These are phyloP conservation scores for Sclerotinia sclerotiorum DNA, from an alignment of 2,329 filamentous ascomycete genomes.

Conservation along the genomic window DNA sequence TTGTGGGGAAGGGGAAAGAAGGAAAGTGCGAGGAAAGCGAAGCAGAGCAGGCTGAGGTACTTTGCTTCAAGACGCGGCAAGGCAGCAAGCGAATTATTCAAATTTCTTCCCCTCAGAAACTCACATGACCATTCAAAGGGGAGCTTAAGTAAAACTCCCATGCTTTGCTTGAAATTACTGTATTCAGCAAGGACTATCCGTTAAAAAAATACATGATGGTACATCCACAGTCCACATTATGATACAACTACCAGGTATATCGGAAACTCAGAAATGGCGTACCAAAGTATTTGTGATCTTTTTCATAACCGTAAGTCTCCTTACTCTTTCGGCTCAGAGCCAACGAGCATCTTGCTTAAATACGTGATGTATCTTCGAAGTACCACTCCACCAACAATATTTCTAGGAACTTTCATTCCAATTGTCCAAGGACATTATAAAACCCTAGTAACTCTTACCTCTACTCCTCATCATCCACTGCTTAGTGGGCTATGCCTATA, in stretches of 20 bases:
- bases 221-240: background rate
- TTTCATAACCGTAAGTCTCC: background rate
- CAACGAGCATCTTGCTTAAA: background rate
- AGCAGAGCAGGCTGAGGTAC: background rate
- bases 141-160: background rate
- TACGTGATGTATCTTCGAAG: background rate
- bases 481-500: background rate
- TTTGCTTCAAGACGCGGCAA: background rate
- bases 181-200: background rate
- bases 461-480: background rate
- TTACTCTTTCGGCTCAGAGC: background rate
- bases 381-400: background rate
- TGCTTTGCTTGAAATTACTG: background rate
- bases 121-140: background rate
- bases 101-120: background rate
- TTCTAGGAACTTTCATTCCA: background rate
- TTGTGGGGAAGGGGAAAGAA: background rate
- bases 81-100: background rate
- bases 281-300: background rate
- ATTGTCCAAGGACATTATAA: background rate
- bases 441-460: background rate
- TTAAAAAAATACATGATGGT: background rate
- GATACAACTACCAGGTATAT: background rate
- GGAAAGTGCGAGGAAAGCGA: background rate
- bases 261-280: background rate